Evolutionary conservation across 2,329 filamentous ascomycete genomes (phyloP).

Genomic region (Cercospora canescens): DNA sequence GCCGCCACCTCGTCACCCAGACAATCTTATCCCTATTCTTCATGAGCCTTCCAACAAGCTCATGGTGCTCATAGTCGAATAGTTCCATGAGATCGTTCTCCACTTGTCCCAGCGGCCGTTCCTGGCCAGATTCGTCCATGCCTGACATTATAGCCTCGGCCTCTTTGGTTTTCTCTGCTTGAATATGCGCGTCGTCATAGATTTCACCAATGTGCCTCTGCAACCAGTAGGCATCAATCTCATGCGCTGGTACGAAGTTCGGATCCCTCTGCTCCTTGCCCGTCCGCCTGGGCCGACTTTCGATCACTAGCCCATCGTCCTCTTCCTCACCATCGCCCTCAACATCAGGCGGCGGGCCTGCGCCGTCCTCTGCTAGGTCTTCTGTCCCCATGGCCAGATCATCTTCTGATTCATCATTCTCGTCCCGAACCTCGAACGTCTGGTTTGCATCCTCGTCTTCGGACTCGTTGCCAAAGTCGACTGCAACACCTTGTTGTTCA

Average conservation of each 20-base stretch:
- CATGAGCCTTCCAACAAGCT: slow-evolving; percentile 87
- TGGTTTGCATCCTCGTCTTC: slow-evolving; percentile 77
- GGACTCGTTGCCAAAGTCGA: slow-evolving; percentile 90
- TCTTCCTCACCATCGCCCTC: slow-evolving; percentile 58
- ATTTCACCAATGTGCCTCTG: slow-evolving; percentile 87
- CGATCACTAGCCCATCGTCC: slow-evolving; percentile 83
- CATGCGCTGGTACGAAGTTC: slow-evolving; percentile 72
- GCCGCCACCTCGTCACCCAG: slow-evolving; percentile 87
- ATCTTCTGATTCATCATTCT: slow-evolving; percentile 75
- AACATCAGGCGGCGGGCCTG: slow-evolving; percentile 46
- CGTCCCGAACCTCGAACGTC: slow-evolving; percentile 82
- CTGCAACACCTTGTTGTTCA: slow-evolving; percentile 92
- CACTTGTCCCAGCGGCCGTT: slow-evolving; percentile 85
- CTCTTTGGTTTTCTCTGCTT: slow-evolving; percentile 87
- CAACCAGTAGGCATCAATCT: slow-evolving; percentile 97
- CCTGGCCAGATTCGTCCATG: slow-evolving; percentile 69
- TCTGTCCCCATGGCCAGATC: slow-evolving; percentile 48
- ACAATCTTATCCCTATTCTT: slow-evolving; percentile 91
- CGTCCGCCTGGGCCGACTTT: slow-evolving; percentile 59
- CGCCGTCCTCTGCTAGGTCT: slow-evolving; percentile 46
- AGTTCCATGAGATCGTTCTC: slow-evolving; percentile 98
- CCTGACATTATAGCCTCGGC: slow-evolving; percentile 82
- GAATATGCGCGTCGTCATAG: slow-evolving; percentile 87
- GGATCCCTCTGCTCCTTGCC: slow-evolving; percentile 51
- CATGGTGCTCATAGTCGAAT: slow-evolving; percentile 95